A percentile compares a stretch with the other conserved stretches of the same genome.
Evolutionary conservation across 2,329 filamentous ascomycete species (phyloP).

Genomic region (Fusarium sp.): DNA sequence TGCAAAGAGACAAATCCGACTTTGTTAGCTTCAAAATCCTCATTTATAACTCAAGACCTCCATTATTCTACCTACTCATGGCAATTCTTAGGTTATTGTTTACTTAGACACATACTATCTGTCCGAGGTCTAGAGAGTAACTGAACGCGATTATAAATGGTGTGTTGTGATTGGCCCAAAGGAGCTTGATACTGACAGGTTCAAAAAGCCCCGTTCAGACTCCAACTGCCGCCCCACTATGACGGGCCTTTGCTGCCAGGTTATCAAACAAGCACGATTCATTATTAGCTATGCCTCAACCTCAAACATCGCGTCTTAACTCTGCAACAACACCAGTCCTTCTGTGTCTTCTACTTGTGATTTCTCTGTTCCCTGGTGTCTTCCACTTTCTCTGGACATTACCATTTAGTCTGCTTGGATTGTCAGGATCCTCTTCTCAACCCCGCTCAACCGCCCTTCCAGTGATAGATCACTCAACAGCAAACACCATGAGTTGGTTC

Average conservation of each 20-base stretch:
- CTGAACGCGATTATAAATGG: slow-evolving; percentile 40
- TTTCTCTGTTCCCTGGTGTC: slow-evolving; percentile 66
- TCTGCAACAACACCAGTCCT: slow-evolving; percentile 59
- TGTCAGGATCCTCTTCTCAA: slow-evolving; percentile 48
- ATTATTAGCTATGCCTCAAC: slow-evolving; percentile 59
- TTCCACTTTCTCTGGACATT: slow-evolving; percentile 68
- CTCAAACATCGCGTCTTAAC: slow-evolving; percentile 58
- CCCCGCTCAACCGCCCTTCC: slow-evolving; percentile 51
- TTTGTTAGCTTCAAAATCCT: not conserved
- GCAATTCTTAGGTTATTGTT: not conserved
- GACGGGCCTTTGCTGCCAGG: slow-evolving; percentile 22
- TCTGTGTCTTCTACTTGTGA: slow-evolving; percentile 63
- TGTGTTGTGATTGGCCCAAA: slow-evolving; percentile 33
- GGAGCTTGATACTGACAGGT: slow-evolving; percentile 19
- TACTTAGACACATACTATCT: not conserved
- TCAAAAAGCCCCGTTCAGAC: slow-evolving; percentile 19
- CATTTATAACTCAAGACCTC: not conserved
- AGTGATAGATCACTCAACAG: slow-evolving; percentile 42
- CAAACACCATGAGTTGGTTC: slow-evolving; percentile 77
- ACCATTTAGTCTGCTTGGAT: slow-evolving; percentile 61
- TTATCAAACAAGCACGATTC: slow-evolving; percentile 34
- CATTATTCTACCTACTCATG: not conserved
- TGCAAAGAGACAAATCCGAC: not conserved
- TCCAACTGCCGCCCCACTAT: slow-evolving; percentile 52
- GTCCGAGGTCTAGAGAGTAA: not conserved